Evolutionary conservation across 352 stramenopile species (phyloP).

Genomic region (Phytophthora pluvialis): DNA sequence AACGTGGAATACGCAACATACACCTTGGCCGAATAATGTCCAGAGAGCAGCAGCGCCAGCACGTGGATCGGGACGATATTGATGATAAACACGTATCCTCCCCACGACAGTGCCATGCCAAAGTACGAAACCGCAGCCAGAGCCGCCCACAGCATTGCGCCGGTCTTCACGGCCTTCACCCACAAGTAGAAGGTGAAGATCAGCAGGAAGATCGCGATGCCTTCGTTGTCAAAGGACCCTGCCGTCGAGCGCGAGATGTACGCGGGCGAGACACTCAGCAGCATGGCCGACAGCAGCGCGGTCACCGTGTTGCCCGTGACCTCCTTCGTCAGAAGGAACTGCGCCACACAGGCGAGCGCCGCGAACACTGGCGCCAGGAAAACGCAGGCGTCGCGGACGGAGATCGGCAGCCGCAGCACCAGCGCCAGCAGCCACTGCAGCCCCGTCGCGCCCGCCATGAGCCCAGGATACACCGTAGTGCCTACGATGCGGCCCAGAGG

Average conservation of each 20-base stretch:
- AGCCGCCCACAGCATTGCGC: conserved; percentile 76
- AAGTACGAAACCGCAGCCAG: conserved; percentile 93
- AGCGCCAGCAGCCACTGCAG: conserved; percentile 68
- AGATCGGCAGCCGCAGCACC: conserved; percentile 36
- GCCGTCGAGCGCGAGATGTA: conserved; percentile 98
- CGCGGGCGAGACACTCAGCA: conserved; percentile 96
- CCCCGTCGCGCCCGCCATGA: conserved; percentile 87
- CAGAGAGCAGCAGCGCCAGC: conserved; percentile 89
- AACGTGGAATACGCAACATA: conserved; percentile 99
- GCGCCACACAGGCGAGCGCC: conserved; percentile 80
- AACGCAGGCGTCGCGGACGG: conserved; percentile 90
- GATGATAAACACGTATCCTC: conserved; percentile 99
- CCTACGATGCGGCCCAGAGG: conserved; percentile 92
- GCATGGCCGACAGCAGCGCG: conserved; percentile 87
- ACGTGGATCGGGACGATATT: conserved; percentile 98
- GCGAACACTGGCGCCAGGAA: conserved; percentile 92
- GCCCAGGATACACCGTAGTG: conserved; percentile 93
- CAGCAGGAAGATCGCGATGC: conserved; percentile 98
- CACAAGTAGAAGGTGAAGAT: conserved; percentile 98
- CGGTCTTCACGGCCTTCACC: conserved; percentile 84
- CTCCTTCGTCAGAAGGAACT: conserved; percentile 90
- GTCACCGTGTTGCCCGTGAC: conserved; percentile 72
- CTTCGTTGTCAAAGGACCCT: conserved; percentile 99
- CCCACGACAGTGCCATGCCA: conserved; percentile 97
- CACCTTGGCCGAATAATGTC: conserved; percentile 91